phyloP scores from a whole-genome alignment of 768 basidiomycete genomes.

The Suillus weaverae region DNA sequence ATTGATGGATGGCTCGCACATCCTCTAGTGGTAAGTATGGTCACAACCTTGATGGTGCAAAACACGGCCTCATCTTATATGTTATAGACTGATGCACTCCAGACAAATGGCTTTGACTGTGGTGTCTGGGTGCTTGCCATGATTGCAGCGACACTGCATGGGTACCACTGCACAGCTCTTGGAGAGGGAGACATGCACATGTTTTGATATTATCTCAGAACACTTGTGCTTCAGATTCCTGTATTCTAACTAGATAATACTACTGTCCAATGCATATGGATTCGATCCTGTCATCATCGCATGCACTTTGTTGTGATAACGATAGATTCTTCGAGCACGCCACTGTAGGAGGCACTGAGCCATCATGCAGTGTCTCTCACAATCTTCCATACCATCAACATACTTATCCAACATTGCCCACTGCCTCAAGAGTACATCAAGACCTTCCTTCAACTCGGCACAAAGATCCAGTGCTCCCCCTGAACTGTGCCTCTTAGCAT shows the following conservation, averaged over 20 bases:
- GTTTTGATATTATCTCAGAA: not conserved
- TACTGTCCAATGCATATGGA: not conserved
- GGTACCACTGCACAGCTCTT: conserved; percentile 2
- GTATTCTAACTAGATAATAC: not conserved
- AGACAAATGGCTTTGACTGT: conserved; percentile 21
- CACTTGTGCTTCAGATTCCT: not conserved
- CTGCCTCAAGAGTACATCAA: not conserved
- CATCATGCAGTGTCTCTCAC: not conserved
- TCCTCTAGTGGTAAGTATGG: not conserved
- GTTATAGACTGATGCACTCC: not conserved
- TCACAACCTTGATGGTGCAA: not conserved
- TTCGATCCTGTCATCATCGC: not conserved
- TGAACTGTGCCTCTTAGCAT: not conserved
- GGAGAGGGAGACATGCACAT: conserved; percentile 2
- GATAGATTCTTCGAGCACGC: not conserved
- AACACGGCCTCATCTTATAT: not conserved
- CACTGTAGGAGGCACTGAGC: not conserved
- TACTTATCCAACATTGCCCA: not conserved
- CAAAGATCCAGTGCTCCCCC: not conserved
- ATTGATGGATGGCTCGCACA: not conserved
- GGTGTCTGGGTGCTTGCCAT: conserved; percentile 23
- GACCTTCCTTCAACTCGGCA: not conserved
- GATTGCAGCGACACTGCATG: not conserved
- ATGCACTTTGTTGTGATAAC: not conserved
- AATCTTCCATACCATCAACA: not conserved